Base-by-base conservation (phyloP, 768 basidiomycete species). In the Trametes maxima region DNA sequence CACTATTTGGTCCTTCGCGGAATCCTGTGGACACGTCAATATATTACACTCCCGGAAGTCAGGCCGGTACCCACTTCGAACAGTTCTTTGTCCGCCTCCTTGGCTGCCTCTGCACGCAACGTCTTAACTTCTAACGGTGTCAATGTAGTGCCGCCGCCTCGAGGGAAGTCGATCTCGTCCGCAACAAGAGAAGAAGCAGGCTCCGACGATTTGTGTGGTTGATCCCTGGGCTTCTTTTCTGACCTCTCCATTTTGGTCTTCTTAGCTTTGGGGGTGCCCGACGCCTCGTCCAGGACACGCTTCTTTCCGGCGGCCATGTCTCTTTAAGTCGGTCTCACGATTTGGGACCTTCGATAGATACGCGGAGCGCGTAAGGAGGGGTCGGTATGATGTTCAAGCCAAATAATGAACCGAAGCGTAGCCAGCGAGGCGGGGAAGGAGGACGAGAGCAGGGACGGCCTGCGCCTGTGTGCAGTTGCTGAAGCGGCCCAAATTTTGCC, bases 141-240 rank as follows among this genome's bases (percentile, higher is more conserved):
- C 67, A 96, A 82, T 35, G 79, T 82, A 1, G 94, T 91, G 54
- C 96, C 96, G 25, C 96, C 96, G 25, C 96, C 97, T 67, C 96
- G 87, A 59, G 95, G 95, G 75, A 98, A 99, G 74, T 95, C 94
- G 51, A 93, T 82, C 69, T 95, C 94, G 40, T 94, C 86, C 11
- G 79, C 62, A 37, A 78, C 74, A 58, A 80, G 68, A 65, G 70
- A 75, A n/a, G 80, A 78, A 28, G 72, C 65, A 11, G 74, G 65
- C 51, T 75, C 71, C 3, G 73, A 63, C 11, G 75, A 59, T 19
- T 75, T 72, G 19, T 68, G 64, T 63, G 67, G 45, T 52, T 54
- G 50, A 11, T 55, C 37, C 67, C 70, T 72, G 60, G 62, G 65
- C 49, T 72, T 71, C 63, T 56, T 74, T 43, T 62, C 63, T 45